Evolutionary conservation across 305 asterid species (phyloP).

Genomic region (Fraxinus sp.): DNA sequence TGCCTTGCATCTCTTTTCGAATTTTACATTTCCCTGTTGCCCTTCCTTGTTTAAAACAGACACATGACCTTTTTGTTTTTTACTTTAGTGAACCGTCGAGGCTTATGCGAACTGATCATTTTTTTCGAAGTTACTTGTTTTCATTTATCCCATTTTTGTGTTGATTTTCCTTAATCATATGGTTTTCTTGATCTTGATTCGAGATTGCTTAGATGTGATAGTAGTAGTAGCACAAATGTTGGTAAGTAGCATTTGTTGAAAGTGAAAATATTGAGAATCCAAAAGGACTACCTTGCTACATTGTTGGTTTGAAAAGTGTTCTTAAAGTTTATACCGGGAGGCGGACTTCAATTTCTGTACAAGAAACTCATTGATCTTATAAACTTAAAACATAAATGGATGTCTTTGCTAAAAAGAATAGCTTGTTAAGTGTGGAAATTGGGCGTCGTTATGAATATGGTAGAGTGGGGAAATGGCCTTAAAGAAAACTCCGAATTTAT

Average conservation of each 20-base stretch:
- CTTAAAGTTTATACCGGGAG: neutral
- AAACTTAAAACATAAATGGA: neutral
- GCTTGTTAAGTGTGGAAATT: neutral
- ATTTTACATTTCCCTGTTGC: neutral
- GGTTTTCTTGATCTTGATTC: neutral
- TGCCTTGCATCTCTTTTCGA: neutral
- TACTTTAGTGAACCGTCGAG: neutral
- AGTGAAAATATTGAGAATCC: neutral
- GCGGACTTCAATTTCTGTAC: neutral
- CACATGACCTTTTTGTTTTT: neutral
- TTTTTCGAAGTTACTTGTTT: neutral
- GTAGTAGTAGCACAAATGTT: neutral
- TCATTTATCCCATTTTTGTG: neutral
- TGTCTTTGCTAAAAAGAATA: neutral
- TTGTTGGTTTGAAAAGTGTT: neutral
- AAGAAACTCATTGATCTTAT: neutral
- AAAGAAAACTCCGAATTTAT: neutral
- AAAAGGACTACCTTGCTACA: neutral
- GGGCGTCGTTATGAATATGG: neutral
- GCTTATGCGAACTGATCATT: neutral
- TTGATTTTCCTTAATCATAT: neutral
- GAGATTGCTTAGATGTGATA: neutral
- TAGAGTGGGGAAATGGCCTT: neutral
- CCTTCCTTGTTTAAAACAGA: neutral
- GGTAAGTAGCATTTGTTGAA: neutral